Conservation (phyloP, 1,284 basidiomycete genomes). For the Leccinum griseonigrum region DNA sequence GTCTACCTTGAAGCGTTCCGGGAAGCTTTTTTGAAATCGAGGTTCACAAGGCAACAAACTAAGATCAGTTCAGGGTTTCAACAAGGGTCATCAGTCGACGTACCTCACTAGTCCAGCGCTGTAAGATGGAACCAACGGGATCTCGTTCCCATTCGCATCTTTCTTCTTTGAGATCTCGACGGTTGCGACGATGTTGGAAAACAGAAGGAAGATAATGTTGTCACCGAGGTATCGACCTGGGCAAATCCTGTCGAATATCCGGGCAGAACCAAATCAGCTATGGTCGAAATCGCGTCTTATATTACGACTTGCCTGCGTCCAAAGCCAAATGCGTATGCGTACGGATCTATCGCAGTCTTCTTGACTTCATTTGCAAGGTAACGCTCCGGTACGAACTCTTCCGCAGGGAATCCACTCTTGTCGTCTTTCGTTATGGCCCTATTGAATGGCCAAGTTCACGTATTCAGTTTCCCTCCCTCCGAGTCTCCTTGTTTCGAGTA, state of each 20-base stretch:
- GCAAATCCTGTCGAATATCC: constrained; percentile 14
- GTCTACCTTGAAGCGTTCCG: constrained; percentile 5
- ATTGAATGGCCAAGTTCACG: neutral
- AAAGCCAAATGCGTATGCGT: constrained; percentile 19
- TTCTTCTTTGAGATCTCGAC: constrained; percentile 15
- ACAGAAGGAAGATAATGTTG: constrained; percentile 17
- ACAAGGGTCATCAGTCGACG: neutral
- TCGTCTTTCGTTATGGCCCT: constrained; percentile 22
- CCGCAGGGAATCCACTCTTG: constrained; percentile 18
- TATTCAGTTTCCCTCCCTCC: neutral
- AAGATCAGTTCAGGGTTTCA: neutral
- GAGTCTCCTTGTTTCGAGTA: neutral
- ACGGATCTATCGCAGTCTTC: constrained; percentile 16
- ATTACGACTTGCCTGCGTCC: constrained; percentile 13
- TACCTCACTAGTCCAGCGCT: constrained; percentile 18
- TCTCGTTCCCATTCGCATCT: constrained; percentile 9
- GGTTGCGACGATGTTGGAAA: constrained; percentile 18
- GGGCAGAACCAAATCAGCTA: neutral
- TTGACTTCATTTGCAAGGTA: constrained; percentile 7
- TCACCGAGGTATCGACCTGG: constrained; percentile 20
- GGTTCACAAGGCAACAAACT: neutral
- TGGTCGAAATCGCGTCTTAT: neutral
- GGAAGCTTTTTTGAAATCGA: constrained; percentile 3
- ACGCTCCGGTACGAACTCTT: constrained; percentile 20
- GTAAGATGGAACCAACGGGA: constrained; percentile 6